Conservation (phyloP, 148 eudicot species). For the Salicornia ramosissima region DNA sequence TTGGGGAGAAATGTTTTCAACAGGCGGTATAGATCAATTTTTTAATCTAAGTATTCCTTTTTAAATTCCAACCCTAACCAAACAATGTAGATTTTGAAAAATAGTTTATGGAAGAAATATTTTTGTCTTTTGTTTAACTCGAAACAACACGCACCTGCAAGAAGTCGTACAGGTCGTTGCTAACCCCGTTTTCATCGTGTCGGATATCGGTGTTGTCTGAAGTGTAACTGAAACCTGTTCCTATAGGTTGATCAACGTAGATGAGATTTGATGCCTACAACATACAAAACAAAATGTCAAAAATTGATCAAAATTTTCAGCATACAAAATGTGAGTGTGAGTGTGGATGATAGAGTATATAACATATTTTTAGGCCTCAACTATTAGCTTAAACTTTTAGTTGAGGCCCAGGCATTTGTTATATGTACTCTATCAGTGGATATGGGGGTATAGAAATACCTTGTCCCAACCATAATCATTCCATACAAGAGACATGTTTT, state of each 20-base stretch:
- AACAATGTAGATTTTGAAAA: too few relatives aligned
- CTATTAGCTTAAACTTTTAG: too few relatives aligned
- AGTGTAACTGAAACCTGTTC: slow-evolving; percentile 80
- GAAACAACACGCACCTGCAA: slow-evolving; percentile 46
- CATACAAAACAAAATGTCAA: neutral
- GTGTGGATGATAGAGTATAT: too few relatives aligned
- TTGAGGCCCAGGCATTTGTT: too few relatives aligned
- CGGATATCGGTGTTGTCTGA: slow-evolving; percentile 49
- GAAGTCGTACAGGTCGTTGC: slow-evolving; percentile 76
- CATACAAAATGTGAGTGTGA: neutral
- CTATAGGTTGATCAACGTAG: slow-evolving; percentile 74
- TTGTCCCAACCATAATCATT: slow-evolving; percentile 82
- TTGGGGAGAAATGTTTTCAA: too few relatives aligned
- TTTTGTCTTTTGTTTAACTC: neutral
- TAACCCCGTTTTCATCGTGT: slow-evolving; percentile 48
- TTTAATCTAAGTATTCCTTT: too few relatives aligned
- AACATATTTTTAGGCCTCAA: too few relatives aligned
- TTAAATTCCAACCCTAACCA: too few relatives aligned
- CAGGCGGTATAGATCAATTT: too few relatives aligned
- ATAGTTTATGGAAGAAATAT: too few relatives aligned
- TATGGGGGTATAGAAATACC: slow-evolving; percentile 28
- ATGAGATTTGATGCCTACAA: slow-evolving; percentile 71
- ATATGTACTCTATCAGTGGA: too few relatives aligned
- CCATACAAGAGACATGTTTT: slow-evolving; percentile 56
- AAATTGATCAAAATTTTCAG: neutral